A percentile compares a stretch with the other conserved stretches of the same genome.
phyloP scores from a whole-genome alignment of 257 asterid genomes.

The Nicotiana undulata region DNA sequence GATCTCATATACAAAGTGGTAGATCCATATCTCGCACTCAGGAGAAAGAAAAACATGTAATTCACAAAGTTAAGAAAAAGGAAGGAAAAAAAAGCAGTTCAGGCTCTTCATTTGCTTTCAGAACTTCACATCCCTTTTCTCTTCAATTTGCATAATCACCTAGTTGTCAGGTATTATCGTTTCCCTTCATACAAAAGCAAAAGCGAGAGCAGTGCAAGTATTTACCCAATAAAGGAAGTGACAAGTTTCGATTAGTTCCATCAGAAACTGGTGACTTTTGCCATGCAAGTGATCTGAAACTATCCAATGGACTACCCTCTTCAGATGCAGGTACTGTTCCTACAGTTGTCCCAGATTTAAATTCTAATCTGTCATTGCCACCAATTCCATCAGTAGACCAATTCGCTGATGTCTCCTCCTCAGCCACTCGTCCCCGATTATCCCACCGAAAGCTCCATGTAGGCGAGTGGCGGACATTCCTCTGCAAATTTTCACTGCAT shows the following conservation, averaged over 20 bases:
- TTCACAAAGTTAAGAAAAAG: background rate
- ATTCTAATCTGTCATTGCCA: constrained; percentile 30
- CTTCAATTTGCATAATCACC: background rate
- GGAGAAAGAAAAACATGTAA: background rate
- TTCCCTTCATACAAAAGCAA: background rate
- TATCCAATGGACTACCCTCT: constrained; percentile 73
- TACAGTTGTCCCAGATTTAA: constrained; percentile 52
- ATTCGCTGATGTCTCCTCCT: constrained; percentile 62
- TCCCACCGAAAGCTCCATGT: constrained; percentile 97
- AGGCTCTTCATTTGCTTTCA: background rate
- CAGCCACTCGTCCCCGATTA: constrained; percentile 87
- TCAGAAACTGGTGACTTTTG: constrained; percentile 75
- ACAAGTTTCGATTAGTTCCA: constrained; percentile 32
- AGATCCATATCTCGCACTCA: background rate
- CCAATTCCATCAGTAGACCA: constrained; percentile 48
- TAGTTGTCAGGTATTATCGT: background rate
- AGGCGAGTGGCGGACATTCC: constrained; percentile 72
- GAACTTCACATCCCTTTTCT: background rate
- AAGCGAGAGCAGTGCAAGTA: constrained; percentile 3
- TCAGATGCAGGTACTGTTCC: constrained; percentile 71
- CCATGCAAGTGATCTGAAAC: constrained; percentile 54
- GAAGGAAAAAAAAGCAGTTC: background rate
- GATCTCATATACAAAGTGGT: background rate
- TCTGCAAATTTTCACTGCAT: constrained; percentile 48
- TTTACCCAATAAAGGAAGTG: constrained; percentile 67